These are phyloP conservation scores for Chenopodium quinoa DNA, from an alignment of 148 eudicot genomes.

Conservation along the genomic window DNA sequence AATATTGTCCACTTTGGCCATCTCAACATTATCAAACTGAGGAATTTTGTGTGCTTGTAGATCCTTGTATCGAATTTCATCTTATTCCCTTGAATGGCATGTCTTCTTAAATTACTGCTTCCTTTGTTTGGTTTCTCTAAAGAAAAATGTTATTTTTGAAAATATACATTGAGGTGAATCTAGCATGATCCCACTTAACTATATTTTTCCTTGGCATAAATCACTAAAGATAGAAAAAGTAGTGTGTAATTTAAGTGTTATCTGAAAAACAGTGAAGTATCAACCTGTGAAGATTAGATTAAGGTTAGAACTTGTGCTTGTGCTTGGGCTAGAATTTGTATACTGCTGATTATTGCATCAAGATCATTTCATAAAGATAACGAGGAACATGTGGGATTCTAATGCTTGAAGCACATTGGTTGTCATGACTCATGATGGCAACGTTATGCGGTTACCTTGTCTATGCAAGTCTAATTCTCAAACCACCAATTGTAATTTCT, in stretches of 20 bases:
- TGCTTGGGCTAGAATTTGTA: background rate
- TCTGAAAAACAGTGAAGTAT: too few species aligned
- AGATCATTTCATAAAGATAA: background rate
- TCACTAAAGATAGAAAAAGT: too few species aligned
- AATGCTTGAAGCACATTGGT: background rate
- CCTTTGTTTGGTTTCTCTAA: too few species aligned
- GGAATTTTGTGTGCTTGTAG: background rate
- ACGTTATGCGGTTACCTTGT: background rate
- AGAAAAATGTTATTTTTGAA: too few species aligned
- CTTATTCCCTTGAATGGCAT: background rate
- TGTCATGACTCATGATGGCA: background rate
- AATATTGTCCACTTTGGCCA: background rate
- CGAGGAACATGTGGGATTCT: background rate
- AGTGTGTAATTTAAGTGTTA: too few species aligned
- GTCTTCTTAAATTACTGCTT: background rate
- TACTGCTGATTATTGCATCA: too few species aligned
- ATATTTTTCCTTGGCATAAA: too few species aligned
- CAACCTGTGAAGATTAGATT: too few species aligned
- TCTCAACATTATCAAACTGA: background rate
- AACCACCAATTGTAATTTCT: conserved; percentile 17
- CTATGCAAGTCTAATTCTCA: background rate
- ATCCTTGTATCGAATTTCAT: background rate
- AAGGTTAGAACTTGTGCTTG: background rate
- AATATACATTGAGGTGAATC: too few species aligned
- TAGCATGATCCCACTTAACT: too few species aligned